Base-by-base conservation (phyloP, 352 stramenopile genomes). In the Globisporangium cederbergense region DNA sequence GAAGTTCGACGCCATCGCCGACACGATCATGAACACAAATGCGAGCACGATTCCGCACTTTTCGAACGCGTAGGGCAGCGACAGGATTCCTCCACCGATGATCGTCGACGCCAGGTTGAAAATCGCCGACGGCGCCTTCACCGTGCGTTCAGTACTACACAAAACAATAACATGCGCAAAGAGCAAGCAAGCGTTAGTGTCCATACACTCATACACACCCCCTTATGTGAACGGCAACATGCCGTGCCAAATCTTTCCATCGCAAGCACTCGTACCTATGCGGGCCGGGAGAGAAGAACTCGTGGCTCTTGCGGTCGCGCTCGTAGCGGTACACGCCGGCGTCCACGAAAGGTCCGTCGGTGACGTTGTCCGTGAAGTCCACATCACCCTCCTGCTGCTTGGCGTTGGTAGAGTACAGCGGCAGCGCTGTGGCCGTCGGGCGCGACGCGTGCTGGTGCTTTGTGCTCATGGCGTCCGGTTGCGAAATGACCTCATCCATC, bases 61-160 rank as follows among this genome's bases (percentile, higher is more conserved):
- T 64, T 93, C 86, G 66, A 96, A 91, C 50, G 89, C 88, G 60
- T 90, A 97, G 22, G 89, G 88, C 52, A 97, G 76, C 60, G 87
- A 95, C 34, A 97, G 70, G 57, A 93, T 84, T 10, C 89, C 89
- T 53, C 88, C 89, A 36, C 89, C 89, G 53, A 97, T 93, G 68
- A 97, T 91, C 11, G 89, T 97, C 68, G 86, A 93, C 53, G 95
- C 86, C 14, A 97, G 74, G 60, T 94, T 96, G 70, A 96, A 96
- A 54, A 93, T 75, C 32, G 87, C 83, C 14, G 84, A 94, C 50
- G 76, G 74, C 47, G 77, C 81, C 8, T 80, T 91, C 34, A 82
- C 83, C n/a, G 83, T 90, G 65, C 85, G 86, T 32, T 76, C 73
- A 30, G 49, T 67, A 36, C 74, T 83, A 43, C 55, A 18, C 28